These are phyloP conservation scores for Ceratobasidium sp. DNA, from an alignment of 1,284 basidiomycete species.

Conservation along the genomic window DNA sequence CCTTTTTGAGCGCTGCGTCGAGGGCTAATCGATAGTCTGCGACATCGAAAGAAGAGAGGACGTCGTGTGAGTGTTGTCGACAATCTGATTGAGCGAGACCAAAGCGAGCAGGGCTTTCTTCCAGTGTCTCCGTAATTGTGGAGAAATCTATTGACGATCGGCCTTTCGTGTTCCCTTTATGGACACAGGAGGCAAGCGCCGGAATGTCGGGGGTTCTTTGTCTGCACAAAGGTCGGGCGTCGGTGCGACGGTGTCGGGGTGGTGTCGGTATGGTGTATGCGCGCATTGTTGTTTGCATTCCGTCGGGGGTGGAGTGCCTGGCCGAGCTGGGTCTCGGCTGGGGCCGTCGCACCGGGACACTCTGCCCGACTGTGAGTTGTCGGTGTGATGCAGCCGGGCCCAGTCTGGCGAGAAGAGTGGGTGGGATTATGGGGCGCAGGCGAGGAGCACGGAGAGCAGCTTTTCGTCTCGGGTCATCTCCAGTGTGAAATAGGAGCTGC, in stretches of 20 bases:
- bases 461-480: slow-evolving; percentile 14
- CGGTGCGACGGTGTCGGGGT: not conserved
- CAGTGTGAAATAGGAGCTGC: slow-evolving; percentile 22
- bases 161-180: slow-evolving; percentile 9
- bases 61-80: not conserved
- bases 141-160: not conserved
- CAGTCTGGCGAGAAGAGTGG: not conserved
- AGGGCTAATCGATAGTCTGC: not conserved
- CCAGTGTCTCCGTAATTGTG: too few relatives aligned
- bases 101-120: slow-evolving; percentile 1
- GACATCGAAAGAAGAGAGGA: not conserved
- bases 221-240: slow-evolving; percentile 1
- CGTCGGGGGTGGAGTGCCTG: too few relatives aligned
- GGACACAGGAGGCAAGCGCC: not conserved
- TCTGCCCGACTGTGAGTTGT: not conserved
- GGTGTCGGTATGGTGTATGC: too few relatives aligned
- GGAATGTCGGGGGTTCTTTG: not conserved
- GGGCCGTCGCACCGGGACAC: too few relatives aligned
- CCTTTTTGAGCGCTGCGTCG: not conserved
- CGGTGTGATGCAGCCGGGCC: slow-evolving; percentile 7
- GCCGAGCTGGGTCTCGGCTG: too few relatives aligned
- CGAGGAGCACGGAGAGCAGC: slow-evolving; percentile 21
- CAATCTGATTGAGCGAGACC: slow-evolving; percentile 20
- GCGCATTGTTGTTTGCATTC: too few relatives aligned
- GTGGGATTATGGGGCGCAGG: slow-evolving; percentile 7